Evolutionary conservation across 345 rosid genomes (phyloP), one percentile per base, ranked within the genome.

Genomic region (Raphanus raphanistrum): DNA sequence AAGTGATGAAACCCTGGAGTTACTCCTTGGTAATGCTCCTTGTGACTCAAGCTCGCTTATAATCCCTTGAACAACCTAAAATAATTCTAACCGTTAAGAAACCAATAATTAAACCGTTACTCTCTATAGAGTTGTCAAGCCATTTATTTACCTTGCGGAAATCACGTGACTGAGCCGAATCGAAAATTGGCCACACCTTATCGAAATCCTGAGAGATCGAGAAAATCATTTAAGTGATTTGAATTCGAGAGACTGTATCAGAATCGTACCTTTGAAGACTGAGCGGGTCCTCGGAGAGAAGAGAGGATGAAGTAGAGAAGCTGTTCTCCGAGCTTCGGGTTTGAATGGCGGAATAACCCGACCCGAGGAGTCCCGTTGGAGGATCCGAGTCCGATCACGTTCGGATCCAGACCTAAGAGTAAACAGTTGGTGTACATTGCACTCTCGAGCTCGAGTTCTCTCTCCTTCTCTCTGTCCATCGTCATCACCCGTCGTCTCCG

Each of bases 401-500:
- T 82, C 76, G 98, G 98, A 93, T 95, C 99, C 88, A 95, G 80
- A 59, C 99, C 99, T 78, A 95, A 88, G 48, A 95, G 85, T 83
- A 90, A 83, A 43, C 98, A 95, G 84, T 95, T 95, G 15, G 99
- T 95, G 88, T 95, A 95, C 99, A 95, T 91, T 91, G 99, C 97
- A 76, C 98, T 93, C 89, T 95, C 99, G 16, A 95, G 94, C 90
- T 91, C 98, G 25, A 90, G 82, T 85, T 95, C 99, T 83, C 99
- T 91, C 83, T 95, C 99, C 92, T 93, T 95, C 83, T 95, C 99
- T 86, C 97, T 86, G 79, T 93, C 99, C 96, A 95, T 95, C 87
- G 91, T 90, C 96, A 95, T 95, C 88, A 83, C 88, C 88, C 77
- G 76, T 70, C 77, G 75, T 45, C 75, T 69, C 75, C 72, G 68